phyloP scores from a whole-genome alignment of 768 basidiomycete species.

The Tylopilus vinaceipallidus region DNA sequence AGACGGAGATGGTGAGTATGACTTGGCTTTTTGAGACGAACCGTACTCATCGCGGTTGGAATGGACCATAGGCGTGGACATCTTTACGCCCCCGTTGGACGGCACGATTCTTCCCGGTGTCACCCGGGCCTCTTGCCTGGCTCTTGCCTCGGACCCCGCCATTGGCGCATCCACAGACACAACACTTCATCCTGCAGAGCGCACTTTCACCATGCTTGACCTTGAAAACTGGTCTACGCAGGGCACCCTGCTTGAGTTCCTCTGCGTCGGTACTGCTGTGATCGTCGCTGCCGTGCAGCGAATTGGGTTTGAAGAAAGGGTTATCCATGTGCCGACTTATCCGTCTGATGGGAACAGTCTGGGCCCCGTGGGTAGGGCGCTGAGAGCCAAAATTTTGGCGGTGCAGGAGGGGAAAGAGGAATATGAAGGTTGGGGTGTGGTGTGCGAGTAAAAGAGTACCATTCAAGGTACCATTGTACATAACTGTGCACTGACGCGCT shows the following conservation, averaged over 20 bases:
- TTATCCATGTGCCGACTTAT: constrained; percentile 62
- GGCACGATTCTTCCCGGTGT: constrained; percentile 93
- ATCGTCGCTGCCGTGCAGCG: constrained; percentile 70
- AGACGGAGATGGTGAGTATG: constrained; percentile 47
- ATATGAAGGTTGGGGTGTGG: constrained; percentile 66
- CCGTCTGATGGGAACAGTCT: constrained; percentile 33
- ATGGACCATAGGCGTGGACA: constrained; percentile 46
- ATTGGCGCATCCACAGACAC: constrained; percentile 28
- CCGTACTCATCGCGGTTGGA: no score
- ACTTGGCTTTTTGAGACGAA: background rate
- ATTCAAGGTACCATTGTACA: no score
- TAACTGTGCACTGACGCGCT: no score
- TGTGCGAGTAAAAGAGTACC: constrained; percentile 20
- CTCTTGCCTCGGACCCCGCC: constrained; percentile 64
- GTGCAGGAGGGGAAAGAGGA: constrained; percentile 69
- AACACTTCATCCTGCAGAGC: constrained; percentile 51
- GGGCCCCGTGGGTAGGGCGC: constrained; percentile 60
- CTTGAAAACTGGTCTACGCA: constrained; percentile 51
- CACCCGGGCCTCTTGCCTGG: constrained; percentile 81
- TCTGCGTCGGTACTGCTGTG: constrained; percentile 83
- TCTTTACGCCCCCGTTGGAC: constrained; percentile 86
- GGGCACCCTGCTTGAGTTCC: constrained; percentile 76
- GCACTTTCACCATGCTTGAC: constrained; percentile 57
- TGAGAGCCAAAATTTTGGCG: constrained; percentile 71
- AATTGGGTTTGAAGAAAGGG: constrained; percentile 70